Evolutionary conservation across 1,284 basidiomycete species (phyloP).

Genomic region (Mycena sp.): DNA sequence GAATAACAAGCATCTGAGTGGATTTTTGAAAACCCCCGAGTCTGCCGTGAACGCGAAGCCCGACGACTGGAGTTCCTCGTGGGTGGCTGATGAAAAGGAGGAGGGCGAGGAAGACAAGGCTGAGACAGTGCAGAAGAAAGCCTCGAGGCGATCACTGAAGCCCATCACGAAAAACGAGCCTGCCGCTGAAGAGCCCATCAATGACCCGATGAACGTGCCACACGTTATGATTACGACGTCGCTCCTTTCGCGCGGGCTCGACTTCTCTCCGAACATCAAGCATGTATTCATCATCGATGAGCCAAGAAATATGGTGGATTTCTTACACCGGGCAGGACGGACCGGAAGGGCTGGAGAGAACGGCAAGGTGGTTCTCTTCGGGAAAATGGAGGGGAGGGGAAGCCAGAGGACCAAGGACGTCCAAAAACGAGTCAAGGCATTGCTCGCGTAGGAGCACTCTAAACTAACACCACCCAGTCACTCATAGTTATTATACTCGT

Average conservation of each 20-base stretch:
- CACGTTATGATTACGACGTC: slow-evolving; percentile 90
- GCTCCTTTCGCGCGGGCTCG: slow-evolving; percentile 89
- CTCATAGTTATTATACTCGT: not conserved
- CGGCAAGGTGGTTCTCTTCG: slow-evolving; percentile 78
- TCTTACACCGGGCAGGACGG: slow-evolving; percentile 89
- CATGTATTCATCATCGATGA: slow-evolving; percentile 88
- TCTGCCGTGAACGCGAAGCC: slow-evolving; percentile 9
- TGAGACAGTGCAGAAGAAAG: not conserved
- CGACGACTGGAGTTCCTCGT: slow-evolving; percentile 19
- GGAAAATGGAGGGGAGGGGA: slow-evolving; percentile 66
- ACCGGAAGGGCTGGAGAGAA: slow-evolving; percentile 74
- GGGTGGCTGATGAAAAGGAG: slow-evolving; percentile 32
- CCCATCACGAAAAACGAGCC: slow-evolving; percentile 1
- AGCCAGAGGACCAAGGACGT: slow-evolving; percentile 61
- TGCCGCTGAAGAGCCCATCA: slow-evolving; percentile 18
- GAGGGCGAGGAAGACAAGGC: not conserved
- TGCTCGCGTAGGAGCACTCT: slow-evolving; percentile 34
- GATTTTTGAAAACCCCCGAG: slow-evolving; percentile 63
- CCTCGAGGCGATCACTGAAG: slow-evolving; percentile 13
- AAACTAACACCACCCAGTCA: not conserved
- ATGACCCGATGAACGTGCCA: slow-evolving; percentile 48
- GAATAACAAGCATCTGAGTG: slow-evolving; percentile 73
- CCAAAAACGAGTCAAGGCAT: slow-evolving; percentile 55
- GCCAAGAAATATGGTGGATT: slow-evolving; percentile 88
- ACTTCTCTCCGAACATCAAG: slow-evolving; percentile 80